phyloP scores from a whole-genome alignment of 441 rosid species.

The Erodium texanum region DNA sequence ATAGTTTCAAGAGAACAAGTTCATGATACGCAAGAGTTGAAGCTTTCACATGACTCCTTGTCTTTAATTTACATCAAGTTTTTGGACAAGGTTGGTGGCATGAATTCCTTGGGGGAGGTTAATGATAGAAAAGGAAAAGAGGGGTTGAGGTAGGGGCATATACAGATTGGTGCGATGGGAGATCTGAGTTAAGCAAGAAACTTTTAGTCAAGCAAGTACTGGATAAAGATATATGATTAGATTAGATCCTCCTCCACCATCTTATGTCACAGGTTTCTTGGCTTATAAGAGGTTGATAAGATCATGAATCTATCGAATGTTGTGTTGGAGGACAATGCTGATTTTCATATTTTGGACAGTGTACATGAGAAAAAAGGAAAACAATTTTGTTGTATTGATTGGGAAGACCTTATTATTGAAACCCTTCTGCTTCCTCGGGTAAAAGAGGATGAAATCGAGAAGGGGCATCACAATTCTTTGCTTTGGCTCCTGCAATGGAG shows the following conservation, averaged over 20 bases:
- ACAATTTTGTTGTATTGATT: conserved; percentile 37
- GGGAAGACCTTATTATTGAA: conserved; percentile 84
- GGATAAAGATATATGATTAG: conserved; percentile 75
- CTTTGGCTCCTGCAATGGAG: too few relatives aligned
- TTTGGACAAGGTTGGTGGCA: conserved; percentile 21
- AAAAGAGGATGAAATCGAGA: conserved; percentile 73
- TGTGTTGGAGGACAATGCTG: too few relatives aligned
- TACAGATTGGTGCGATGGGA: conserved; percentile 78
- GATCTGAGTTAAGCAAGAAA: conserved; percentile 59
- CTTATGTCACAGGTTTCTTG: conserved; percentile 43
- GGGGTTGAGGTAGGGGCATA: conserved; percentile 20
- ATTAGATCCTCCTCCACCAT: conserved; percentile 56
- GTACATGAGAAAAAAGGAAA: conserved; percentile 35
- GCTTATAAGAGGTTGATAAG: conserved; percentile 35
- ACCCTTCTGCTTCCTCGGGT: conserved; percentile 63
- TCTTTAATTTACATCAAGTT: conserved; percentile 37
- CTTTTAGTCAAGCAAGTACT: conserved; percentile 52
- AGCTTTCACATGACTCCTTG: conserved; percentile 44
- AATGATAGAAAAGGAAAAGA: conserved; percentile 16
- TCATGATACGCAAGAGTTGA: conserved; percentile 22
- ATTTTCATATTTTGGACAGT: conserved; percentile 11
- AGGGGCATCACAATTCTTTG: conserved; percentile 67
- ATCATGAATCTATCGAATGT: conserved; percentile 42
- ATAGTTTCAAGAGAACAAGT: not conserved
- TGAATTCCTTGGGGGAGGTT: conserved; percentile 11